Percentiles rank a stretch among this genome's conserved stretches.
Conservation (phyloP, 352 stramenopile species). For the Globisporangium cystogenes region DNA sequence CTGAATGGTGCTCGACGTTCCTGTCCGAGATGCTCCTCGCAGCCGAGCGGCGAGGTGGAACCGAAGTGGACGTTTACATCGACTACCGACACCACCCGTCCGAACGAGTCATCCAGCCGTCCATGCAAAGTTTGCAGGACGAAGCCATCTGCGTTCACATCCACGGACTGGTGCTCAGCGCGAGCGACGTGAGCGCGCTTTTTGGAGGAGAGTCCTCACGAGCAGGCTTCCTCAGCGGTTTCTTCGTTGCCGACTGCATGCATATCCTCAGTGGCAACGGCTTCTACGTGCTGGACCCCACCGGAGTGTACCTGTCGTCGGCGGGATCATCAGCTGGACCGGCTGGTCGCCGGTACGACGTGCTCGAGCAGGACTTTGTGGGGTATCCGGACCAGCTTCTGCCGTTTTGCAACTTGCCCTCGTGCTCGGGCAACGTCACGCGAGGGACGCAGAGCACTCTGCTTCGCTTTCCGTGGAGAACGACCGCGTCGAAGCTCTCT, state of each 20-base stretch:
- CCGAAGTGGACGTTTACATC: slow-evolving; percentile 62
- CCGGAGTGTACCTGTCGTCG: slow-evolving; percentile 31
- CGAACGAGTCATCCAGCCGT: slow-evolving; percentile 66
- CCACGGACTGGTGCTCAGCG: slow-evolving; percentile 43
- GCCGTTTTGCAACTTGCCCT: slow-evolving; percentile 63
- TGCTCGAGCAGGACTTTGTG: slow-evolving; percentile 50
- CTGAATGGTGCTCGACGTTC: slow-evolving; percentile 38
- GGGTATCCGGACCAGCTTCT: slow-evolving; percentile 71
- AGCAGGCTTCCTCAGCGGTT: slow-evolving; percentile 47
- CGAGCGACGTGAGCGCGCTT: slow-evolving; percentile 44
- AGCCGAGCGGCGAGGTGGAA: slow-evolving; percentile 42
- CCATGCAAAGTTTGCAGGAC: slow-evolving; percentile 62
- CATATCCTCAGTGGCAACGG: slow-evolving; percentile 72
- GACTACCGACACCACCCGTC: slow-evolving; percentile 58
- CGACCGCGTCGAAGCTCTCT: slow-evolving; percentile 29
- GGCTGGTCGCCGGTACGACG: slow-evolving; percentile 53
- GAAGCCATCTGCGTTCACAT: slow-evolving; percentile 71
- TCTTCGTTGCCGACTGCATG: slow-evolving; percentile 68
- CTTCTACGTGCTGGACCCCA: slow-evolving; percentile 77
- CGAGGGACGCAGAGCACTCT: slow-evolving; percentile 48
- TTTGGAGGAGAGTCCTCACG: slow-evolving; percentile 48
- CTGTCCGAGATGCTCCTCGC: slow-evolving; percentile 57
- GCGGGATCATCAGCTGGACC: slow-evolving; percentile 15
- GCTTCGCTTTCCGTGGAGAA: slow-evolving; percentile 69
- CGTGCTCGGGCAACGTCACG: slow-evolving; percentile 46